Evolutionary conservation across 768 basidiomycete genomes (phyloP).

Genomic region (Calocera viscosa): DNA sequence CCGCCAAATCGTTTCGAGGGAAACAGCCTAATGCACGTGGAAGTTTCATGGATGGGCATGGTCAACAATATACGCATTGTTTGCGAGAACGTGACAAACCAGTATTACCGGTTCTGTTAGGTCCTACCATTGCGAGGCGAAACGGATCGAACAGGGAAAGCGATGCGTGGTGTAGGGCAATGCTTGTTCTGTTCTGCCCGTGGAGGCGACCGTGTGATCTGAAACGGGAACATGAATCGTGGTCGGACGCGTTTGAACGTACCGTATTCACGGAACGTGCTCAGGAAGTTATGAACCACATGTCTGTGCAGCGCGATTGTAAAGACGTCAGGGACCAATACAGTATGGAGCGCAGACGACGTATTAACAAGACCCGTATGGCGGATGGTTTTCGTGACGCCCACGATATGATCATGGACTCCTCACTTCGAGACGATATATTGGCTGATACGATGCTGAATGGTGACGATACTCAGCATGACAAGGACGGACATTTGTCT

Average conservation of each 20-base stretch:
- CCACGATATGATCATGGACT: too few species aligned
- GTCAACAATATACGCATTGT: conserved; percentile 19
- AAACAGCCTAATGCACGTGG: neutral
- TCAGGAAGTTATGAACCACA: conserved; percentile 27
- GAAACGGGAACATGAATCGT: conserved; percentile 15
- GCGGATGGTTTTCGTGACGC: too few species aligned
- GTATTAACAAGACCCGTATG: too few species aligned
- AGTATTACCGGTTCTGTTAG: conserved; percentile 28
- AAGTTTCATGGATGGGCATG: conserved; percentile 16
- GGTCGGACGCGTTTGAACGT: conserved; percentile 26
- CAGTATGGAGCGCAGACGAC: too few species aligned
- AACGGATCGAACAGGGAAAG: conserved; percentile 18
- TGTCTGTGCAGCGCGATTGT: conserved; percentile 35
- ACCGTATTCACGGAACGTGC: conserved; percentile 9
- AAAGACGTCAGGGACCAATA: conserved; percentile 27
- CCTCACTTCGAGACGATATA: too few species aligned
- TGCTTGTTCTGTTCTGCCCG: conserved; percentile 36
- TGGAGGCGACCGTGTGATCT: conserved; percentile 28
- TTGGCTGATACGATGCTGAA: too few species aligned
- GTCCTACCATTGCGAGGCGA: conserved; percentile 26
- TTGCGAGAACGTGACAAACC: conserved; percentile 11
- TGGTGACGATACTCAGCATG: too few species aligned
- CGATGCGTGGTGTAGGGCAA: conserved; percentile 26
- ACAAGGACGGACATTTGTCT: too few species aligned
- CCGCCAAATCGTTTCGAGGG: neutral